phyloP scores from a whole-genome alignment of 2,329 filamentous ascomycete genomes.

The Ceratocystis cubensis region DNA sequence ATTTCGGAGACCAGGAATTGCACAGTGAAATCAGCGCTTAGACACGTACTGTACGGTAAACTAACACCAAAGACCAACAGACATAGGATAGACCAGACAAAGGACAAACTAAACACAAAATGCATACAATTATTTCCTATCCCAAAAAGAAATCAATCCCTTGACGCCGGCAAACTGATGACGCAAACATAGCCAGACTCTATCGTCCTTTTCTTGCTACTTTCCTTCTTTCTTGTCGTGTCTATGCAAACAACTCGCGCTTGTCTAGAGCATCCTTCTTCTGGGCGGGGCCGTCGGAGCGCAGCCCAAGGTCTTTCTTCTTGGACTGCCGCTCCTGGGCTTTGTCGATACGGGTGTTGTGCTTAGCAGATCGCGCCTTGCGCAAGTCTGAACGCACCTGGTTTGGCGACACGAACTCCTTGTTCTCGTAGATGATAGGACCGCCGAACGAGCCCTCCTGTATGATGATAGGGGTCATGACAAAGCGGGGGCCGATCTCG shows the following conservation, averaged over 20 bases:
- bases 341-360: slow-evolving; percentile 65
- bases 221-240: slow-evolving; percentile 13
- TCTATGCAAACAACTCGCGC: slow-evolving; percentile 58
- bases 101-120: slow-evolving; percentile 12
- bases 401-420: slow-evolving; percentile 93
- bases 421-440: slow-evolving; percentile 96
- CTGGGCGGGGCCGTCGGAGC: slow-evolving; percentile 48
- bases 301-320: slow-evolving; percentile 64
- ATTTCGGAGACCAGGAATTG: neutral
- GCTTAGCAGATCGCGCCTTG: slow-evolving; percentile 60
- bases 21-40: neutral
- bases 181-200: slow-evolving; percentile 19
- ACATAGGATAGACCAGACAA: neutral
- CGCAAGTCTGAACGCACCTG: slow-evolving; percentile 76
- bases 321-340: slow-evolving; percentile 59
- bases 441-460: slow-evolving; percentile 91
- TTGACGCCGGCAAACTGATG: slow-evolving; percentile 21
- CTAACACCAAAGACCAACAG: neutral
- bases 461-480: slow-evolving; percentile 87
- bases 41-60: neutral
- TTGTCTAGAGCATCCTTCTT: slow-evolving; percentile 63
- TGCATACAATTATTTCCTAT: slow-evolving; percentile 21
- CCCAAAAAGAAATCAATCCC: slow-evolving; percentile 20
- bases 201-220: slow-evolving; percentile 23
- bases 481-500: slow-evolving; percentile 88